Conservation (phyloP, 306 rosid genomes). For the Astragalus membranaceus region DNA sequence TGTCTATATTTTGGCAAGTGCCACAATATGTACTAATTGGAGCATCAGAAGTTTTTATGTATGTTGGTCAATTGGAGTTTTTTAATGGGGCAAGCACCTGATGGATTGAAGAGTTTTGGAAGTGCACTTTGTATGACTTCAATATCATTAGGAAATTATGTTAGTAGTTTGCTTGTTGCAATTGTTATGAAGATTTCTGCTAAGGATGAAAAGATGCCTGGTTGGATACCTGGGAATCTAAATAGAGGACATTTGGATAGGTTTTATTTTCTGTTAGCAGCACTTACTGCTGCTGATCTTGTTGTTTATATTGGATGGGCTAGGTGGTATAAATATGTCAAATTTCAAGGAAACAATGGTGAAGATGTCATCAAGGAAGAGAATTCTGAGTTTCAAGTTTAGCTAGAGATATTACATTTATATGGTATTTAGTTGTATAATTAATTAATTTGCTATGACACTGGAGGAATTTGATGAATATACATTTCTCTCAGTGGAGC, state of each 20-base stretch:
- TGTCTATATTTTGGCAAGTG: slow-evolving; percentile 68
- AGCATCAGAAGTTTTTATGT: slow-evolving; percentile 84
- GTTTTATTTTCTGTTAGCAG: slow-evolving; percentile 69
- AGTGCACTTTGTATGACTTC: slow-evolving; percentile 85
- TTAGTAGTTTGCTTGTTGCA: slow-evolving; percentile 62
- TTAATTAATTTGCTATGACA: slow-evolving; percentile 1
- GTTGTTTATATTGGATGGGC: slow-evolving; percentile 48
- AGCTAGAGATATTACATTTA: background rate
- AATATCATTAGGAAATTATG: slow-evolving; percentile 72
- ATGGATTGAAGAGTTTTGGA: slow-evolving; percentile 75
- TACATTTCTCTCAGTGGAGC: slow-evolving; percentile 15
- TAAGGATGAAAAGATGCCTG: slow-evolving; percentile 38
- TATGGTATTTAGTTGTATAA: background rate
- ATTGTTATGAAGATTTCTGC: slow-evolving; percentile 65
- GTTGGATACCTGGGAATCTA: slow-evolving; percentile 78
- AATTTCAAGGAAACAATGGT: slow-evolving; percentile 41
- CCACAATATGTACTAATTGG: slow-evolving; percentile 70
- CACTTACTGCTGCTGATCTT: slow-evolving; percentile 51
- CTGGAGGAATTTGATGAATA: background rate
- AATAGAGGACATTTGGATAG: slow-evolving; percentile 64
- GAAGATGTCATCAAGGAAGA: background rate
- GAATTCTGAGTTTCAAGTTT: slow-evolving; percentile 3
- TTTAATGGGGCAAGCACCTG: slow-evolving; percentile 77
- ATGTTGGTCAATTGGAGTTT: slow-evolving; percentile 73
- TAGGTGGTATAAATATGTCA: slow-evolving; percentile 61